Base-by-base conservation (phyloP, 768 basidiomycete species). In the Pulveroboletus sp. region DNA sequence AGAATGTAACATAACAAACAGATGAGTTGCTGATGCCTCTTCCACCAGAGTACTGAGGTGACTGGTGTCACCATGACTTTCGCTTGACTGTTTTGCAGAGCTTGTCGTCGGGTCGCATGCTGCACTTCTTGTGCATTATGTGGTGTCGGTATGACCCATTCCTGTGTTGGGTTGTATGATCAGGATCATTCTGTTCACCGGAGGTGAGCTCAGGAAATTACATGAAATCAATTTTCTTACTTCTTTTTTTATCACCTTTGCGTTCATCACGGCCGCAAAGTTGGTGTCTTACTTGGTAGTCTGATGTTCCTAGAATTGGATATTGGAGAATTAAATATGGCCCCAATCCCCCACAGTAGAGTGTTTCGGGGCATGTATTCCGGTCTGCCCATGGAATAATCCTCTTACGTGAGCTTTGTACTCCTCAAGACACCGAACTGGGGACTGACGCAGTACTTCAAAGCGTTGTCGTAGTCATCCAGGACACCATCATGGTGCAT, bases 401-500 rank as follows among this genome's bases (percentile, higher is more conserved):
- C 2, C 14, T 32, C 21, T 35, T 51, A 6, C 32, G 50, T 30
- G 51, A 73, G 74, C 18, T 36, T 28, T 39, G 10, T 15, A 28
- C 11, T 2, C n/a, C 14, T n/a, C n/a, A 6, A 42, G 14, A 10
- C 2, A 11, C 5, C 27, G 7, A 6, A n/a, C 0, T 21, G 21
- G 18, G 11, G 3, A 39, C n/a, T 55, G 35, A 58, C 18, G 18
- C 21, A 18, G 4, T 36, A 11, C 18, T n/a, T 35, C 38, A 59
- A 37, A 6, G 6, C 9, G 53, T 52, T 26, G 51, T 58, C 56
- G 21, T 72, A 0, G 56, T 70, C 6, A 18, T 66, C 17, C 77
- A 78, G 46, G 63, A 63, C 10, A 50, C 72, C 26, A 57, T 78
- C 11, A 72, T 77, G 28, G 56, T 75, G 51, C 73, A 72, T 33